Evolutionary conservation across 108 stramenopile species (phyloP).

Genomic region (Aureococcus anophagefferens): DNA sequence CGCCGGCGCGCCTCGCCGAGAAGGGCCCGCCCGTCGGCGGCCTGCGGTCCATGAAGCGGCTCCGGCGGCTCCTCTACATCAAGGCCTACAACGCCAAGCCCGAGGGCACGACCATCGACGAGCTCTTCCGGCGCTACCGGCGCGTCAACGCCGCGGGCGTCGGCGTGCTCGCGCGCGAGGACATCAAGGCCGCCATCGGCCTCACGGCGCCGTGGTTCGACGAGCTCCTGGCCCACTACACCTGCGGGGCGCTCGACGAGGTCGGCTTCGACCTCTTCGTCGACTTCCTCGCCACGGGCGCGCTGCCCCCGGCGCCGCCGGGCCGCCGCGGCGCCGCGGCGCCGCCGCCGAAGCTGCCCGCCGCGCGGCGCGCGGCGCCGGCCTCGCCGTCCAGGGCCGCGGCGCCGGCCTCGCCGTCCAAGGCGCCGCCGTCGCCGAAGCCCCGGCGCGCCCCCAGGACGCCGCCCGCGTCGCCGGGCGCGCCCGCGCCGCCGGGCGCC

Average conservation of each 20-base stretch:
- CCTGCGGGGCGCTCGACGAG: background rate
- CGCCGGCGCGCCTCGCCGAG: no score
- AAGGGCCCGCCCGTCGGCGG: no score
- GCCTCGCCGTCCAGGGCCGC: no score
- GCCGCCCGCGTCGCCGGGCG: background rate
- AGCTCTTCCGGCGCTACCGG: no score
- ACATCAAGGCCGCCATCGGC: slow-evolving; percentile 1
- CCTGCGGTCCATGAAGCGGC: no score
- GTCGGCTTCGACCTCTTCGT: slow-evolving; percentile 11
- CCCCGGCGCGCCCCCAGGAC: no score
- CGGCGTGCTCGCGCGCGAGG: slow-evolving; percentile 14
- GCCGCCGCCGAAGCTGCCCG: no score
- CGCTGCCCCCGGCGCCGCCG: background rate
- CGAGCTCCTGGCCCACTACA: background rate
- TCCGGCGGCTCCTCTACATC: background rate
- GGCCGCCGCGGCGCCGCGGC: background rate
- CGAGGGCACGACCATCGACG: slow-evolving; percentile 12
- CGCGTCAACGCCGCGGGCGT: no score
- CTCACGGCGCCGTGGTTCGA: background rate
- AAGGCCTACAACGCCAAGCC: slow-evolving; percentile 29
- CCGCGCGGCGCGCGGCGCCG: no score
- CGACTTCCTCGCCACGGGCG: slow-evolving; percentile 1
- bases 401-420: background rate
- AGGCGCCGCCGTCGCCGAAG: no score
- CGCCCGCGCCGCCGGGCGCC: no score